These are phyloP conservation scores for Leccinum variicolor DNA, from an alignment of 768 basidiomycete genomes.

Conservation along the genomic window DNA sequence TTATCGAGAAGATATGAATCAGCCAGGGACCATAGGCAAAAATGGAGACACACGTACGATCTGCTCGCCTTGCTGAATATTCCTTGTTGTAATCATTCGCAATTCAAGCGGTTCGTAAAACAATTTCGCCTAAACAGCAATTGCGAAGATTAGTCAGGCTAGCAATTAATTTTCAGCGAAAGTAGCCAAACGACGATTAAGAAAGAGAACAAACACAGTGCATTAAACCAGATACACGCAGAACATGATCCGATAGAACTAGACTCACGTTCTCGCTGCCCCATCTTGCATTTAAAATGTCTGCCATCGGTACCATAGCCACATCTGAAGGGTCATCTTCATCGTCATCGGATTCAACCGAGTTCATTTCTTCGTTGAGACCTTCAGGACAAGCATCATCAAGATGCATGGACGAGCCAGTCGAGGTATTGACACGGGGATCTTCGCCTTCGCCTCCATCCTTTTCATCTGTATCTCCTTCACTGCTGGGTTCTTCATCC, in stretches of 20 bases:
- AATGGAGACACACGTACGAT: slow-evolving; percentile 54
- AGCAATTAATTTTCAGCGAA: not conserved
- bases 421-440: slow-evolving; percentile 11
- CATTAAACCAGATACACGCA: not conserved
- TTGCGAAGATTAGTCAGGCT: not conserved
- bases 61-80: slow-evolving; percentile 76
- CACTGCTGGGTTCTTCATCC: slow-evolving; percentile 8
- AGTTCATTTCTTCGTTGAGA: slow-evolving; percentile 32
- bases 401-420: slow-evolving; percentile 31
- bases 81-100: slow-evolving; percentile 77
- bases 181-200: not conserved
- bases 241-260: not conserved
- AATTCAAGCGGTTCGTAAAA: slow-evolving; percentile 73
- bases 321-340: slow-evolving; percentile 62
- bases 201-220: not conserved
- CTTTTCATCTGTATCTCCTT: slow-evolving; percentile 35
- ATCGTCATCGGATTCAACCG: slow-evolving; percentile 41
- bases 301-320: slow-evolving; percentile 95
- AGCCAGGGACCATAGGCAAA: not conserved
- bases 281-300: slow-evolving; percentile 90
- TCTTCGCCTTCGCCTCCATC: slow-evolving; percentile 32
- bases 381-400: slow-evolving; percentile 17
- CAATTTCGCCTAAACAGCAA: slow-evolving; percentile 62
- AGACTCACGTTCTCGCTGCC: slow-evolving; percentile 77
- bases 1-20: not conserved